phyloP scores from a whole-genome alignment of 2,329 filamentous ascomycete genomes.

The Fusarium gaditjirri region DNA sequence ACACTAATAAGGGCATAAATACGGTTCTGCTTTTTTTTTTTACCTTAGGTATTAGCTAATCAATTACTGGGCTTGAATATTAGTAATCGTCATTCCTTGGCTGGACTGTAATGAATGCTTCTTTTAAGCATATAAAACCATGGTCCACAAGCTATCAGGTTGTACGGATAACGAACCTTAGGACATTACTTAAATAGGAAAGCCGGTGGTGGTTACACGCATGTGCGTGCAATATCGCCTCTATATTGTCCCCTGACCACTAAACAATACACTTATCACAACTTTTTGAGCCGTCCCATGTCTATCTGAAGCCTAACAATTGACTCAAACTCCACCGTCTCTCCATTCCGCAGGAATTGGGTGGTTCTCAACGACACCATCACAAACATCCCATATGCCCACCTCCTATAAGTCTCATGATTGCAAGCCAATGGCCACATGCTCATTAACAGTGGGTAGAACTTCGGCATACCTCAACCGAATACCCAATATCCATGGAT shows the following conservation, averaged over 20 bases:
- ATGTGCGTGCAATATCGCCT: neutral
- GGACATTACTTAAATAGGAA: neutral
- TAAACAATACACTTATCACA: neutral
- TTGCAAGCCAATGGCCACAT: constrained; percentile 11
- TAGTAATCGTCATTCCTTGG: neutral
- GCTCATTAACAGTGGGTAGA: neutral
- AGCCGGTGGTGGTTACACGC: neutral
- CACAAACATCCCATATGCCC: neutral
- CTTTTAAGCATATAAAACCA: neutral
- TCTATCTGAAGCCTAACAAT: neutral
- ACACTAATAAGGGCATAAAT: neutral
- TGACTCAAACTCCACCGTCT: neutral
- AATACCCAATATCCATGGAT: constrained; percentile 5
- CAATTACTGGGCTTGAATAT: neutral
- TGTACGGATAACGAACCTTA: neutral
- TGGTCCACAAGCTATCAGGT: neutral
- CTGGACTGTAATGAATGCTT: neutral
- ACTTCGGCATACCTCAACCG: neutral
- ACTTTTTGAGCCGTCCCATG: neutral
- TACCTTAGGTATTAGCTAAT: neutral
- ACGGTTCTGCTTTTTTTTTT: neutral
- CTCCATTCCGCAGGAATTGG: neutral
- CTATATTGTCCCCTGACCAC: neutral
- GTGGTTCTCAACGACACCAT: constrained; percentile 3
- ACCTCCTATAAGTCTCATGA: constrained; percentile 2